Evolutionary conservation across 2,329 filamentous ascomycete species (phyloP).

Genomic region (Ophiostoma ips): DNA sequence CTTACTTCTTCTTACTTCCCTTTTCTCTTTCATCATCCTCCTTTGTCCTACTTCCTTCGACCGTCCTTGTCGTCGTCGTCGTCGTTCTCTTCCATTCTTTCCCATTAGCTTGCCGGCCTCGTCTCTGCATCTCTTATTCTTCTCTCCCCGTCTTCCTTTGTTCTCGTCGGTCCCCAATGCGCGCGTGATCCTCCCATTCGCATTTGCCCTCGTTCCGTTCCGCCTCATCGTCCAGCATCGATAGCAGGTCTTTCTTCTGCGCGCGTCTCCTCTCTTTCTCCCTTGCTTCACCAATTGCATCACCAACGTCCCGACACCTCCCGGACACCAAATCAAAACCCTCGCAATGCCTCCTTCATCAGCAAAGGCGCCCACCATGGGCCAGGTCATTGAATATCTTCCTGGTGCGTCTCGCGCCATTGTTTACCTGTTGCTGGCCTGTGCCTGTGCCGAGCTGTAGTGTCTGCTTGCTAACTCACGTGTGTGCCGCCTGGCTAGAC

Average conservation of each 20-base stretch:
- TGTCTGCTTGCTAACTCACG: conserved; percentile 13
- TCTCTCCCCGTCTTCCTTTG: background rate
- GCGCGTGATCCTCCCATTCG: background rate
- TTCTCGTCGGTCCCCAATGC: background rate
- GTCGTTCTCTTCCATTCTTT: background rate
- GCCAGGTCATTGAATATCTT: conserved; percentile 92
- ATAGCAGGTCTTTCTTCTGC: background rate
- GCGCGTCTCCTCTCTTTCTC: background rate
- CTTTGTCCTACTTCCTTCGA: background rate
- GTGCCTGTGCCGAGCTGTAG: background rate
- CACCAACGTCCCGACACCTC: background rate
- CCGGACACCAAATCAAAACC: too few relatives aligned
- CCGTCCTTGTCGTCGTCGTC: too few relatives aligned
- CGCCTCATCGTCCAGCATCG: background rate
- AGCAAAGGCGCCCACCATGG: conserved; percentile 49
- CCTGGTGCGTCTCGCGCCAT: conserved; percentile 57
- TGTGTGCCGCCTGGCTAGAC: too few relatives aligned
- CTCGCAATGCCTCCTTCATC: conserved; percentile 35
- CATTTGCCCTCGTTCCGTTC: background rate
- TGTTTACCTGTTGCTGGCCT: too few relatives aligned
- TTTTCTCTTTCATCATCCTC: background rate
- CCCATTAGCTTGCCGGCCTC: background rate
- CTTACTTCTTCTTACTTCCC: background rate
- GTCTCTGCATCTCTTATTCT: too few relatives aligned
- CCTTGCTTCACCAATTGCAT: background rate